Evolutionary conservation across 306 rosid species (phyloP), one percentile per base, ranked within the genome.

Genomic region (Prunus padus): DNA sequence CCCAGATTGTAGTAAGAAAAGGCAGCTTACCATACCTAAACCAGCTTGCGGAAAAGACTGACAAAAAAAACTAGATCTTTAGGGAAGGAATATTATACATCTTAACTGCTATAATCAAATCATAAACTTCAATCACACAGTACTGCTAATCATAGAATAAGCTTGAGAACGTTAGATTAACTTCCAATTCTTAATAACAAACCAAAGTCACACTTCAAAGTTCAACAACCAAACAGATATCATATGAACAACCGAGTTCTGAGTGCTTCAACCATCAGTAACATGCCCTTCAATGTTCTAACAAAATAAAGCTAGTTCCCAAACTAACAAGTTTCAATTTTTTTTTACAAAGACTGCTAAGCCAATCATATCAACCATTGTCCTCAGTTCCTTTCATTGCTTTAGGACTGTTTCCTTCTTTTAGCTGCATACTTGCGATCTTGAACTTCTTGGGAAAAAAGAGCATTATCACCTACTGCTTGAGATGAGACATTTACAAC

Each of bases 401-500:
- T 42, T 31, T 3, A 5, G 72, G 20, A 16, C 30, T 69, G 22
- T 40, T 71, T 82, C 84, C 72, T 83, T 82, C 85, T 81, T 78
- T 86, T 86, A 46, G 80, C 47, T 37, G 86, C 81, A 28, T 56
- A 63, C 51, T 37, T 25, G 20, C 49, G 28, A 37, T 50, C 30
- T 10, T 19, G 72, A 40, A 15, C 74, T 26, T n/a, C 52, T 19
- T 64, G 72, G 5, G 76, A 33, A 5, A 86, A 44, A 68, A 67
- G 42, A 1, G 66, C 81, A 62, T 33, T 5, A 33, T 75, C 81
- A 40, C 65, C 65, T 16, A 81, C 37, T 69, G 82, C 93, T 76
- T 72, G 86, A 69, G 72, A 47, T 6, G 85, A 81, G 22, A 74
- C 69, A 73, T 71, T 76, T 6, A 88, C 82, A 28, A 81, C 90